Conservation (phyloP, 179 eudicot species). For the Actinidia chinensis region DNA sequence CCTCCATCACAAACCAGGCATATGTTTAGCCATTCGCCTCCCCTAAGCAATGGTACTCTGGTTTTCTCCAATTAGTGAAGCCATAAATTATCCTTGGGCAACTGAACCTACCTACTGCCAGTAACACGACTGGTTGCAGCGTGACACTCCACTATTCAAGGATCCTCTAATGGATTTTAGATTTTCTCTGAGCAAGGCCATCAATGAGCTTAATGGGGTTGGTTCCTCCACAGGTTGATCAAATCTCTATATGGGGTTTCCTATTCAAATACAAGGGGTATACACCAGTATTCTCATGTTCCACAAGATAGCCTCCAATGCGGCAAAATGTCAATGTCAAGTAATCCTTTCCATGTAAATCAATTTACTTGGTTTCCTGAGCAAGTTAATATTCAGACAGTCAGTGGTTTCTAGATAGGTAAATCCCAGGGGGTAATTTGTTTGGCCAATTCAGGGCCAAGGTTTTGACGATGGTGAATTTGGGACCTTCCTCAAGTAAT, state of each 20-base stretch:
- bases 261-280: constrained; percentile 44
- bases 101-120: constrained; percentile 47
- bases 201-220: constrained; percentile 52
- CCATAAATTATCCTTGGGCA: constrained; percentile 53
- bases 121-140: constrained; percentile 70
- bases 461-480: constrained; percentile 38
- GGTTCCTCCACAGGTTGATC: constrained; percentile 70
- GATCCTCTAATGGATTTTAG: constrained; percentile 52
- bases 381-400: constrained; percentile 48
- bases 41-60: constrained; percentile 45
- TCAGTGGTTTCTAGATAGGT: constrained; percentile 34
- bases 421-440: constrained; percentile 43
- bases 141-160: constrained; percentile 49
- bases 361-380: constrained; percentile 48
- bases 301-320: no score
- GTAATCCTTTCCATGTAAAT: constrained; percentile 47
- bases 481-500: constrained; percentile 48
- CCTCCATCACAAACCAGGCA: constrained; percentile 50
- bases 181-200: constrained; percentile 62
- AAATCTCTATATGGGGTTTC: constrained; percentile 87
- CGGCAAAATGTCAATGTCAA: constrained; percentile 30
- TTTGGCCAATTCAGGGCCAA: constrained; percentile 51
- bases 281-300: constrained; percentile 30
- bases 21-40: constrained; percentile 46
- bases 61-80: constrained; percentile 51